Base-by-base conservation (phyloP, 2,329 filamentous ascomycete genomes). In the Fusarium buxicola region DNA sequence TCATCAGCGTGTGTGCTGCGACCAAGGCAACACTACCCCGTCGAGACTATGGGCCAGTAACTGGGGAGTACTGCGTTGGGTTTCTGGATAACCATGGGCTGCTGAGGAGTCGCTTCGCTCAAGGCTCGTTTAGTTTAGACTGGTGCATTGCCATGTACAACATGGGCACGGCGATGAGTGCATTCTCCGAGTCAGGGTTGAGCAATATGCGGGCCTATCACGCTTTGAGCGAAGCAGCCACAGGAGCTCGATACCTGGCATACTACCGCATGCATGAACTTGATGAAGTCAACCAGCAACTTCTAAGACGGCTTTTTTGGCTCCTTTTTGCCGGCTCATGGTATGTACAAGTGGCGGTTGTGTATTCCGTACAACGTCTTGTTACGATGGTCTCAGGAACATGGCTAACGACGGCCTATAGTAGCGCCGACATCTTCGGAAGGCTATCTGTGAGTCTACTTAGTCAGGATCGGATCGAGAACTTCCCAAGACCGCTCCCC, bases 101-200 rank as follows among this genome's bases (percentile, higher is more conserved):
- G 9, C 57, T 75, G 1, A 41, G 61, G 7, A 60, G 57, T 9
- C 55, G 57, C 5, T 63, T 70, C 11, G 28, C 49, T 0, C 51
- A 53, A 9, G 44, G 65, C 1, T 39, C 52, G 0, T 76, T 74
- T 40, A 70, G 69, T 3, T 51, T 77, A 1, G 74, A 78, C 40
- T 76, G 74, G 63, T 76, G 75, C 56, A 69, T 75, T 15, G 71
- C 74, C 18, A 72, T 75, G 65, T 78, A 78, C 47, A 75, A 78
- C 31, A 51, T 77, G 5, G 70, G 72, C 4, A 67, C 55, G 2
- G 69, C 75, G 1, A 55, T 71, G 7, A 44, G 58, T 8, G 64
- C 68, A 1, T 40, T 58, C 2, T 28, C 50, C 0, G 53, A 65
- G 2, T 47, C 55, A 2, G 65, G 65, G 0, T 12, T 60, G 10